These are phyloP conservation scores for Penicillium angulare DNA, from an alignment of 495 filamentous ascomycete species.

Conservation along the genomic window DNA sequence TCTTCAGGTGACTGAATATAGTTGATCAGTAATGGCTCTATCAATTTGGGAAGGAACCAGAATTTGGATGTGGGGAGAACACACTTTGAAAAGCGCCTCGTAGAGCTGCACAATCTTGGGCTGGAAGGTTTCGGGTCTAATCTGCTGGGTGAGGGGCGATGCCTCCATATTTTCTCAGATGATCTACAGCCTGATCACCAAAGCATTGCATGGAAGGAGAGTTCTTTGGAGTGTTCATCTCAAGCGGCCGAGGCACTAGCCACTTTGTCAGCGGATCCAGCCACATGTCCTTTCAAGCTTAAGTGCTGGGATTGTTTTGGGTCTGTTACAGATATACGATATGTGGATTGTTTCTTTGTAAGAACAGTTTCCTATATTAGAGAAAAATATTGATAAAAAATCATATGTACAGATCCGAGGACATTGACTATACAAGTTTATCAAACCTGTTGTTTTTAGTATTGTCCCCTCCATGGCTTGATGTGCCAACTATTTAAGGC, in stretches of 20 bases:
- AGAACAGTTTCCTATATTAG: background rate
- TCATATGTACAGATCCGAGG: too few species aligned
- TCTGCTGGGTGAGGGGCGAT: constrained; percentile 91
- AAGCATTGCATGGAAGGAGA: constrained; percentile 11
- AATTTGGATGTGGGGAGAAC: constrained; percentile 8
- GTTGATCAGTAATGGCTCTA: constrained; percentile 2
- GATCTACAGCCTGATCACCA: constrained; percentile 15
- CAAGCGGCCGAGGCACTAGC: constrained; percentile 21
- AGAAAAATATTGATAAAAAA: too few species aligned
- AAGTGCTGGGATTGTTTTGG: background rate
- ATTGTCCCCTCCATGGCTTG: background rate
- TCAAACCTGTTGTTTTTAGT: too few species aligned
- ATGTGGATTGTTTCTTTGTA: background rate
- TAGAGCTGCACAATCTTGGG: constrained; percentile 93
- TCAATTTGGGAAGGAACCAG: background rate
- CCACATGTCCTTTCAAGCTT: constrained; percentile 30
- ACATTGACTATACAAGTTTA: too few species aligned
- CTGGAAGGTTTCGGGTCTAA: constrained; percentile 84
- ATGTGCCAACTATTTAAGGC: too few species aligned
- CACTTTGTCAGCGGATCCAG: constrained; percentile 36
- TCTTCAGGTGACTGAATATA: constrained; percentile 35
- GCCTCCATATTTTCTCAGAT: constrained; percentile 63
- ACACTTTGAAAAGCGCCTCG: constrained; percentile 80
- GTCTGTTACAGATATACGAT: background rate
- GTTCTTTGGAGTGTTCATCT: constrained; percentile 10